These are phyloP conservation scores for Chaetomiaceae sp. DNA, from an alignment of 2,329 filamentous ascomycete genomes.

Conservation along the genomic window DNA sequence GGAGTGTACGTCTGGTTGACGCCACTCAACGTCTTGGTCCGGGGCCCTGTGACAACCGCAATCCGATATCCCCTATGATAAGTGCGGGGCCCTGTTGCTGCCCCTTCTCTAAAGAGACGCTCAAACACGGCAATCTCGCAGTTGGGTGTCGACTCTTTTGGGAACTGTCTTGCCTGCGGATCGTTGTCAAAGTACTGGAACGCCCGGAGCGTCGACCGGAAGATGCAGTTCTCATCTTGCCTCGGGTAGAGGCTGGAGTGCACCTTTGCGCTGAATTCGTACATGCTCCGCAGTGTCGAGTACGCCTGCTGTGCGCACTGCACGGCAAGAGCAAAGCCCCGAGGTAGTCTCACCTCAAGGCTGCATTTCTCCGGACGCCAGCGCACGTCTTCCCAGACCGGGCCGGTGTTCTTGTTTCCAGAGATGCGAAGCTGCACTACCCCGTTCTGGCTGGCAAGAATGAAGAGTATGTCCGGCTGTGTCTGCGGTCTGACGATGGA, in stretches of 20 bases:
- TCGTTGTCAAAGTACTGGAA: slow-evolving; percentile 79
- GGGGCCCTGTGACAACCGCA: slow-evolving; percentile 70
- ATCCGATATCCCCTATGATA: slow-evolving; percentile 78
- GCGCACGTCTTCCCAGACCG: slow-evolving; percentile 75
- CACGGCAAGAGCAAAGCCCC: slow-evolving; percentile 69
- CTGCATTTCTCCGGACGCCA: slow-evolving; percentile 68
- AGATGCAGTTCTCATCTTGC: slow-evolving; percentile 65
- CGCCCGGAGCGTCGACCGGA: slow-evolving; percentile 63
- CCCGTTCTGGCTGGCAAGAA: slow-evolving; percentile 75
- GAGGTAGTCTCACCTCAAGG: slow-evolving; percentile 66
- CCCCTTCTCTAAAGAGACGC: slow-evolving; percentile 60
- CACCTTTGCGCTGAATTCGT: slow-evolving; percentile 76
- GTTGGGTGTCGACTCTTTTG: slow-evolving; percentile 64
- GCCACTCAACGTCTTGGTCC: slow-evolving; percentile 71
- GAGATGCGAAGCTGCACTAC: slow-evolving; percentile 72
- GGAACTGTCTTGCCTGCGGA: slow-evolving; percentile 67
- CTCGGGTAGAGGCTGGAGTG: slow-evolving; percentile 66
- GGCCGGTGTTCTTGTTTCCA: slow-evolving; percentile 60
- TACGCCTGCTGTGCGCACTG: slow-evolving; percentile 74
- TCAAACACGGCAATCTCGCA: slow-evolving; percentile 77
- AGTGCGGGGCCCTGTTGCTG: slow-evolving; percentile 66
- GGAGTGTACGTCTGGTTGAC: slow-evolving; percentile 66
- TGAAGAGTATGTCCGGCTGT: slow-evolving; percentile 65
- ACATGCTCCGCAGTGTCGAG: slow-evolving; percentile 73
- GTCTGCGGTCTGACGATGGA: slow-evolving; percentile 68